Evolutionary conservation across 2,329 filamentous ascomycete species (phyloP).

Genomic region (Sarocladiaceae sp.): DNA sequence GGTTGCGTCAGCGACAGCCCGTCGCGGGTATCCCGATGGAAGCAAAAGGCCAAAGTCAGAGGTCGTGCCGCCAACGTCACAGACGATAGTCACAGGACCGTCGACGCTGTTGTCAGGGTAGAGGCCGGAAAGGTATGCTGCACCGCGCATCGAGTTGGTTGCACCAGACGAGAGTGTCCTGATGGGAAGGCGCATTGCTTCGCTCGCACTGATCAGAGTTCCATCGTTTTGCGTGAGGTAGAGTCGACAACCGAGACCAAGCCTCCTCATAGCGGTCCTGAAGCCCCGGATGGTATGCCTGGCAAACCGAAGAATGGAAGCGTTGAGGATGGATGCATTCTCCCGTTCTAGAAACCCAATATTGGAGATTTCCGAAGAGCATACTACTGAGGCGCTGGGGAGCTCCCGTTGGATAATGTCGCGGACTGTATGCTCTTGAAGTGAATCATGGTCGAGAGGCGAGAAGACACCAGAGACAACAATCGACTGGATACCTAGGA

Average conservation of each 20-base stretch:
- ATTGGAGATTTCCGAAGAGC: constrained; percentile 30
- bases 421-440: constrained; percentile 46
- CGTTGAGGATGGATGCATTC: constrained; percentile 50
- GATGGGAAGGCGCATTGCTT: constrained; percentile 40
- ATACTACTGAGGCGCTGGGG: constrained; percentile 16
- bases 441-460: constrained; percentile 49
- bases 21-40: constrained; percentile 55
- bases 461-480: constrained; percentile 55
- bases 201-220: constrained; percentile 35
- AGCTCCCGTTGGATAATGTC: constrained; percentile 33
- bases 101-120: not conserved
- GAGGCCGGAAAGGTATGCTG: constrained; percentile 37
- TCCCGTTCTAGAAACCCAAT: constrained; percentile 42
- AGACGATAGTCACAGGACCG: constrained; percentile 44
- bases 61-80: constrained; percentile 59
- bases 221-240: constrained; percentile 50
- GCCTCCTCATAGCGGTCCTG: constrained; percentile 34
- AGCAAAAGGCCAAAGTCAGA: constrained; percentile 56
- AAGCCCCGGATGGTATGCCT: constrained; percentile 41
- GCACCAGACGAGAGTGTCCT: constrained; percentile 44
- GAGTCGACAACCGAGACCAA: constrained; percentile 24
- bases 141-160: constrained; percentile 46
- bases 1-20: constrained; percentile 54
- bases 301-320: constrained; percentile 44
- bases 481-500: constrained; percentile 31